Percentiles rank a stretch among this genome's conserved stretches.
These are phyloP conservation scores for Canavalia ensiformis DNA, from an alignment of 306 rosid species.

Conservation along the genomic window DNA sequence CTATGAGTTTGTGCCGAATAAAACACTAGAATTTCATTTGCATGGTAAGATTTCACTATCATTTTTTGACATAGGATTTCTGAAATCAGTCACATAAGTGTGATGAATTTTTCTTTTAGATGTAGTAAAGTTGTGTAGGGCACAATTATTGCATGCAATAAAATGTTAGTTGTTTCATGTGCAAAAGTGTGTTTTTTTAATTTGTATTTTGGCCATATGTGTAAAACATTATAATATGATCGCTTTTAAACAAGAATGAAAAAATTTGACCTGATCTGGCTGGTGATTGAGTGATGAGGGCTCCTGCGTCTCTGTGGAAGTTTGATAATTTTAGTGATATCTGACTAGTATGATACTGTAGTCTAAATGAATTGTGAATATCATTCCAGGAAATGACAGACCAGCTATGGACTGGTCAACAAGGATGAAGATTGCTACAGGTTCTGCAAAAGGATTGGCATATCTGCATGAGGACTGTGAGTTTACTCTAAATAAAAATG, in stretches of 20 bases:
- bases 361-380: background rate
- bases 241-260: background rate
- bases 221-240: background rate
- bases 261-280: conserved; percentile 9
- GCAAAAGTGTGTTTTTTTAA: conserved; percentile 3
- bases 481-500: conserved; percentile 32
- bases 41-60: conserved; percentile 55
- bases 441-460: conserved; percentile 57
- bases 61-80: conserved; percentile 3
- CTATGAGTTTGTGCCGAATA: conserved; percentile 67
- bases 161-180: conserved; percentile 2
- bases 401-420: conserved; percentile 47
- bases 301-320: background rate
- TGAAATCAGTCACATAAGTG: conserved; percentile 8
- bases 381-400: conserved; percentile 42
- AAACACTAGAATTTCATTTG: conserved; percentile 68
- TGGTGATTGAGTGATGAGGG: background rate
- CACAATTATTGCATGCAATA: background rate
- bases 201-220: background rate
- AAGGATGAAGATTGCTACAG: conserved; percentile 54
- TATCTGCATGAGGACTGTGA: conserved; percentile 57
- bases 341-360: background rate
- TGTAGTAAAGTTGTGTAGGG: background rate
- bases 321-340: background rate
- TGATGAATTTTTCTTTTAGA: conserved; percentile 8